phyloP scores from a whole-genome alignment of 306 rosid genomes.

The Malus sylvestris region DNA sequence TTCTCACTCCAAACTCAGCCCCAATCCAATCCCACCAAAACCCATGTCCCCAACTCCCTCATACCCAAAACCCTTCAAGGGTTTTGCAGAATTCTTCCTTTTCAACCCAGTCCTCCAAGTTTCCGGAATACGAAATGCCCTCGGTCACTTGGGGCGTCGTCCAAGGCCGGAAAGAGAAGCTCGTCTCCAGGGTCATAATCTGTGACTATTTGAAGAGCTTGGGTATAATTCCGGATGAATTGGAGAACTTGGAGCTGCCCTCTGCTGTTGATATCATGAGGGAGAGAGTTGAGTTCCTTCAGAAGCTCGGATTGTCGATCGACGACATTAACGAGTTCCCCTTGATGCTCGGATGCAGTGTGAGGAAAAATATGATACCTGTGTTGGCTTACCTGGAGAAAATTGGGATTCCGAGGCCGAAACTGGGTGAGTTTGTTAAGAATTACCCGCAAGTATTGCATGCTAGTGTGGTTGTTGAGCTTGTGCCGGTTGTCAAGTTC shows the following conservation, averaged over 20 bases:
- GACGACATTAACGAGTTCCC: constrained; percentile 84
- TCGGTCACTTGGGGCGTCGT: constrained; percentile 93
- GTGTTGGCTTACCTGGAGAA: constrained; percentile 85
- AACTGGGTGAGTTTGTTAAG: constrained; percentile 69
- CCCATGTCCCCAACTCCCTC: constrained; percentile 13
- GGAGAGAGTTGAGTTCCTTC: constrained; percentile 81
- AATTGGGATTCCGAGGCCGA: constrained; percentile 69
- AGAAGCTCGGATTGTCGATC: constrained; percentile 58
- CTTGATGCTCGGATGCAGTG: constrained; percentile 74
- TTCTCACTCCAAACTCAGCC: background rate
- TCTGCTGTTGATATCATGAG: constrained; percentile 79
- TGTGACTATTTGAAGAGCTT: constrained; percentile 72
- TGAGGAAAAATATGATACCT: constrained; percentile 74
- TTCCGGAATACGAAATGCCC: constrained; percentile 88
- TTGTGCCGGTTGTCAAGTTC: constrained; percentile 72
- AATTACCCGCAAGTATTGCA: constrained; percentile 81
- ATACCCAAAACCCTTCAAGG: constrained; percentile 39
- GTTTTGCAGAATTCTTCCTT: constrained; percentile 30
- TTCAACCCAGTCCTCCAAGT: constrained; percentile 60
- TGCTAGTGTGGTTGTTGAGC: constrained; percentile 94
- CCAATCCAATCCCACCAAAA: constrained; percentile 17
- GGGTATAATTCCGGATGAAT: constrained; percentile 81
- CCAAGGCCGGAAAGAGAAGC: constrained; percentile 89
- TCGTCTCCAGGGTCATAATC: constrained; percentile 72
- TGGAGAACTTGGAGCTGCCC: constrained; percentile 73